phyloP scores from a whole-genome alignment of 2,329 filamentous ascomycete species.

The Sporothrix schenckii region DNA sequence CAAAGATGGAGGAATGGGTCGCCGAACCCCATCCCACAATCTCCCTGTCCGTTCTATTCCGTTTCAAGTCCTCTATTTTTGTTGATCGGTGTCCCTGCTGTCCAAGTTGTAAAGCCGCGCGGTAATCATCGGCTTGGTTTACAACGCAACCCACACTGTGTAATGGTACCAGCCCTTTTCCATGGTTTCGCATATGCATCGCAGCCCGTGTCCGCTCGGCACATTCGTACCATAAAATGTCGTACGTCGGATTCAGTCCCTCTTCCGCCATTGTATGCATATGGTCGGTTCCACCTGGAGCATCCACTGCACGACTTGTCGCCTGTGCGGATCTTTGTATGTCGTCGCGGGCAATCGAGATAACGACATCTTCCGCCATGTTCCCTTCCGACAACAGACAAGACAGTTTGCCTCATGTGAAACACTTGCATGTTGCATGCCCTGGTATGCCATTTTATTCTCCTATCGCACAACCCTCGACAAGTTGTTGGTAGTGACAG shows the following conservation, averaged over 20 bases:
- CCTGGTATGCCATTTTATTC: conserved; percentile 11
- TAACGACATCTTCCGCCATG: conserved; percentile 12
- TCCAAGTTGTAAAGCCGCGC: not conserved
- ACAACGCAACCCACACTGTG: not conserved
- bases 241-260: not conserved
- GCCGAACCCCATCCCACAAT: conserved; percentile 1
- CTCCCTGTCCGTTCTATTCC: not conserved
- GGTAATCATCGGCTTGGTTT: conserved; percentile 2
- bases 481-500: too few relatives aligned
- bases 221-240: not conserved
- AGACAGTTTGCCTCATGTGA: not conserved
- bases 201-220: conserved; percentile 11
- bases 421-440: conserved; percentile 14
- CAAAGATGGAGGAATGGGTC: not conserved
- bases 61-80: conserved; percentile 8
- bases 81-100: not conserved
- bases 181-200: not conserved
- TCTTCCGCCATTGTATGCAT: conserved; percentile 10
- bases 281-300: not conserved
- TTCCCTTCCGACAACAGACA: not conserved
- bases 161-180: not conserved
- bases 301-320: not conserved
- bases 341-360: not conserved
- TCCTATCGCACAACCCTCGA: conserved; percentile 21
- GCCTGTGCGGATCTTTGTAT: not conserved